A percentile compares a stretch with the other conserved stretches of the same genome.
These are phyloP conservation scores for Anisodus acutangulus DNA, from an alignment of 257 asterid species.

Conservation along the genomic window DNA sequence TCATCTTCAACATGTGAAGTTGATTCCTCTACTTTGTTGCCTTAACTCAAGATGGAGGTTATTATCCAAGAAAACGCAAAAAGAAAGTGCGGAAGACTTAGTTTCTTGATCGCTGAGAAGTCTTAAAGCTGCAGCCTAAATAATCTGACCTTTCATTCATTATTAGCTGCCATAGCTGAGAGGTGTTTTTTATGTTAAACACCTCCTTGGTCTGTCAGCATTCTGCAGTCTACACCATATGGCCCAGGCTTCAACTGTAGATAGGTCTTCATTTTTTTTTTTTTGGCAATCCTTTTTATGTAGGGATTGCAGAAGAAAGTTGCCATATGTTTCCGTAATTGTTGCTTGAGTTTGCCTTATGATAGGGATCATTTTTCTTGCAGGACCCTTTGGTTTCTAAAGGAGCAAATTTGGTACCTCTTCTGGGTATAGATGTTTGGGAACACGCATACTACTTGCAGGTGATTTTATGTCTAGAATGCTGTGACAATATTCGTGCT, in stretches of 20 bases:
- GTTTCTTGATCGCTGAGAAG: neutral
- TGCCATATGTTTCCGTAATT: neutral
- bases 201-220: neutral
- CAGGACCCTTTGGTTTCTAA: conserved; percentile 83
- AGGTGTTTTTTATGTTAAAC: neutral
- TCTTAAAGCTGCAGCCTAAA: neutral
- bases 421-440: conserved; percentile 84
- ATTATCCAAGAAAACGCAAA: neutral
- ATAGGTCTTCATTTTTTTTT: neutral
- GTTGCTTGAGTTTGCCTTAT: neutral
- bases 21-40: conserved; percentile 4
- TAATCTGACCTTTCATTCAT: neutral
- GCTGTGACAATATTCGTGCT: neutral
- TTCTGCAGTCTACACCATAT: neutral
- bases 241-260: neutral
- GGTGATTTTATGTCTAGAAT: conserved; percentile 43
- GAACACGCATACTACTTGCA: conserved; percentile 88
- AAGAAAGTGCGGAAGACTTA: neutral
- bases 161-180: neutral
- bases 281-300: neutral
- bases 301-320: neutral
- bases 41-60: neutral
- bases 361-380: conserved; percentile 15
- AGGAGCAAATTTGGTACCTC: conserved; percentile 70
- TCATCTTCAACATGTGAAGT: conserved; percentile 19